Evolutionary conservation across 1,139 yeast species (phyloP), one percentile per base, ranked within the genome.

Genomic region (Yamadazyma sp.): DNA sequence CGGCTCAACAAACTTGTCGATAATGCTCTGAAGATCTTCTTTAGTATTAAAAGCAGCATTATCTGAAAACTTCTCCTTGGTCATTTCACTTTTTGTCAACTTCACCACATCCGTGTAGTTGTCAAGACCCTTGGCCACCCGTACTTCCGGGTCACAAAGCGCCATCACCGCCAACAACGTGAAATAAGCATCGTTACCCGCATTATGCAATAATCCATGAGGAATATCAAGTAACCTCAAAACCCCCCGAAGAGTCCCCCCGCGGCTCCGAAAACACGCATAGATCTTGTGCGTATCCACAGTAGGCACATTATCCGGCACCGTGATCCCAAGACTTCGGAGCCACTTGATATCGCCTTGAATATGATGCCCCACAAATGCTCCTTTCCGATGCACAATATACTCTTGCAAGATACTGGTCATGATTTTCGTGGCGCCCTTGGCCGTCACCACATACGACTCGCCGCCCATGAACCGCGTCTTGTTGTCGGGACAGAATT

Each of bases 161-260:
- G 73, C 67, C 53, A 83, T 50, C 12, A 79, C 75, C 15, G 80
- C 68, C 17, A 78, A 43, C 38, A 86, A 57, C 0, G 95, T 86
- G 51, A 75, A 84, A 52, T 82, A 82, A 1, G 95, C 82, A 56
- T 87, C 96, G 53, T 87, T 87, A 6, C 84, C 92, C 1, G 90
- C 95, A 57, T 87, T 87, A 56, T 86, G 95, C 33, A 86, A 63
- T 44, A 69, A 74, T 0, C 84, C 76, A 54, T 80, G 80, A 0
- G 92, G 89, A 7, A 87, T 71, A 18, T 67, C 67, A 26, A 82
- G 63, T 32, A 67, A 57, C 37, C 77, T 63, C 15, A 86, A 61
- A 1, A 80, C 62, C 15, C 73, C 78, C 17, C 78, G 70, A 33
- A 86, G 58, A 1, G 77, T 70, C 2, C 77, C 67, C 21, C 79